Conservation (phyloP, 371 early-diverging fungal species). For the Pancytospora philotis region DNA sequence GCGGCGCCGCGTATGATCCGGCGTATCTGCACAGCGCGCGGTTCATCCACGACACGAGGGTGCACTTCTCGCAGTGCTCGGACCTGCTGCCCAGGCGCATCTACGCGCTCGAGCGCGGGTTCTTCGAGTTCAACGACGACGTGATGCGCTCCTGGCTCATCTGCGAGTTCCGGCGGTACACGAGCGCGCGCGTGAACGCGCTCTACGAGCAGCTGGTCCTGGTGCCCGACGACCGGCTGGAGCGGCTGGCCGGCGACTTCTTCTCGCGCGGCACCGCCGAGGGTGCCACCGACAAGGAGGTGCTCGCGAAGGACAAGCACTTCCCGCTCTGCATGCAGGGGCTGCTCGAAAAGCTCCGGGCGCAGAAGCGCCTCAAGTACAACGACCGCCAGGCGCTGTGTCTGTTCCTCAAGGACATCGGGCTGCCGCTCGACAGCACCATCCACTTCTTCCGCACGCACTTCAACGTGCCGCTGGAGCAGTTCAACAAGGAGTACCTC, state of each 20-base stretch:
- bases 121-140: conserved; percentile 16
- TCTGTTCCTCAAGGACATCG: conserved; percentile 56
- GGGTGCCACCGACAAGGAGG: background rate
- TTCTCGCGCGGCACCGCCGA: conserved; percentile 14
- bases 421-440: conserved; percentile 49
- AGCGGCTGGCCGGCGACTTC: conserved; percentile 16
- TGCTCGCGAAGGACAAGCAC: conserved; percentile 5
- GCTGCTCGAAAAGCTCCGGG: conserved; percentile 41
- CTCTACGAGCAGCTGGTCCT: conserved; percentile 12
- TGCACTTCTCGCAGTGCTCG: conserved; percentile 53
- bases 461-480: conserved; percentile 67
- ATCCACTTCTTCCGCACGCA: conserved; percentile 46
- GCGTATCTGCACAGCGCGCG: too few relatives aligned
- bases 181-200: conserved; percentile 31
- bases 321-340: conserved; percentile 55
- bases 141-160: conserved; percentile 29
- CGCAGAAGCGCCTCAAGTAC: conserved; percentile 54
- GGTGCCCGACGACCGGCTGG: conserved; percentile 46
- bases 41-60: background rate
- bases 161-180: conserved; percentile 37
- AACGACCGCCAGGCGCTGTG: conserved; percentile 54
- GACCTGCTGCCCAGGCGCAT: conserved; percentile 35
- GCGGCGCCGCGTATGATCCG: background rate
- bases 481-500: conserved; percentile 77
- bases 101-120: conserved; percentile 33